A percentile compares a stretch with the other conserved stretches of the same genome.
These are phyloP conservation scores for Primulina eburnea DNA, from an alignment of 257 asterid genomes.

Conservation along the genomic window DNA sequence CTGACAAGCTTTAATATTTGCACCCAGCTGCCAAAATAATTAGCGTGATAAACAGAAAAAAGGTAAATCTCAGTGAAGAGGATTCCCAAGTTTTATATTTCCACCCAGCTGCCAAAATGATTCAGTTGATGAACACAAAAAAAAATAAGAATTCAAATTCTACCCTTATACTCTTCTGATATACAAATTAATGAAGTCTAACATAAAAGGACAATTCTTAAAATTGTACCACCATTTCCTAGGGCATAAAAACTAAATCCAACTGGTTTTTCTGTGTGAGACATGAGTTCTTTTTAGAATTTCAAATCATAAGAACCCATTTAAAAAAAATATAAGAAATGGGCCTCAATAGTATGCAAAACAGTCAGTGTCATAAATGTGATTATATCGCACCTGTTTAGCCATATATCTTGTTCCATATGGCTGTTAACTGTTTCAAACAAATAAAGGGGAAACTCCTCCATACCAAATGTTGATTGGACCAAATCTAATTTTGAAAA, in stretches of 20 bases:
- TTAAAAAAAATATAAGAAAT: not conserved
- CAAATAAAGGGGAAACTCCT: not conserved
- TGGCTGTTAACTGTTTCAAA: not conserved
- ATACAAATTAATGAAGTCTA: not conserved
- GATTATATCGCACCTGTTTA: not conserved
- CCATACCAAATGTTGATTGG: not conserved
- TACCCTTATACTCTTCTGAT: not conserved
- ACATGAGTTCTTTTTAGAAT: not conserved
- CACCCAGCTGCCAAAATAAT: constrained; percentile 7
- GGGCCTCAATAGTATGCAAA: not conserved
- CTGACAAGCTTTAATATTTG: not conserved
- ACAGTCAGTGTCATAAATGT: not conserved
- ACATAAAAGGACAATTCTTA: not conserved
- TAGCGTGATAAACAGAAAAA: not conserved
- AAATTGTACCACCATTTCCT: not conserved
- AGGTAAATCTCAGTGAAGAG: too few species aligned
- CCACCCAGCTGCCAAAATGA: constrained; percentile 9
- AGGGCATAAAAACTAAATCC: not conserved
- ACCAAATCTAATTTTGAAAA: too few species aligned
- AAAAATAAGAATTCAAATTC: not conserved
- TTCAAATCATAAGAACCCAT: not conserved
- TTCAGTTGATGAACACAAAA: constrained; percentile 6
- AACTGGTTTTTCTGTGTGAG: not conserved
- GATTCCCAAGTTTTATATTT: not conserved
- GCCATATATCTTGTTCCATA: not conserved